These are phyloP conservation scores for Sphagnum tenellum DNA, from an alignment of 225 moss, liverwort and hornwort genomes.

Conservation along the genomic window DNA sequence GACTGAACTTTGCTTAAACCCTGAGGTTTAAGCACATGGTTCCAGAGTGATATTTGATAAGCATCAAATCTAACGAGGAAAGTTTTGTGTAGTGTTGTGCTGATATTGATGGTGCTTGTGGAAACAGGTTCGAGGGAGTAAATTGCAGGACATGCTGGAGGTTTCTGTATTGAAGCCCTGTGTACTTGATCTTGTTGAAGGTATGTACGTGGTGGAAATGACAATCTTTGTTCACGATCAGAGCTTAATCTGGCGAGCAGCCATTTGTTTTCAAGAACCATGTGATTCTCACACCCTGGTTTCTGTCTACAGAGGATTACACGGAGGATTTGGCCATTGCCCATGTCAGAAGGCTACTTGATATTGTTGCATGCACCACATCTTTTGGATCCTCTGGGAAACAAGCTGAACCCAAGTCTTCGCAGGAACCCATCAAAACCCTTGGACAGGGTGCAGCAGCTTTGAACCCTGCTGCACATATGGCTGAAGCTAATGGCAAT, in stretches of 20 bases:
- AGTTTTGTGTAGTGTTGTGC: no score
- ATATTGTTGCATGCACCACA: conserved; percentile 55
- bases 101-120: neutral
- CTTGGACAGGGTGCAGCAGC: conserved; percentile 2
- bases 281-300: neutral
- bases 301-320: conserved; percentile 42
- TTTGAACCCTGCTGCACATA: conserved; percentile 14
- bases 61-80: no score
- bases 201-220: conserved; percentile 1
- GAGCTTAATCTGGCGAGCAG: no score
- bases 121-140: conserved; percentile 47
- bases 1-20: no score
- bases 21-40: no score
- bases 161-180: conserved; percentile 53
- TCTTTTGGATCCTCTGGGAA: conserved; percentile 44
- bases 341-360: conserved; percentile 47
- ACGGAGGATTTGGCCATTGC: conserved; percentile 29
- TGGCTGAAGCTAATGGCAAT: conserved; percentile 13
- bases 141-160: conserved; percentile 42
- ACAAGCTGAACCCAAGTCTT: conserved; percentile 27
- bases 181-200: conserved; percentile 43
- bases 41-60: no score
- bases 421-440: conserved; percentile 21
- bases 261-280: neutral
- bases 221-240: no score